Evolutionary conservation across 192 early-diverging fungal genomes (phyloP), one percentile per base, ranked within the genome.

Genomic region (Gryganskiella cystojenkinii): DNA sequence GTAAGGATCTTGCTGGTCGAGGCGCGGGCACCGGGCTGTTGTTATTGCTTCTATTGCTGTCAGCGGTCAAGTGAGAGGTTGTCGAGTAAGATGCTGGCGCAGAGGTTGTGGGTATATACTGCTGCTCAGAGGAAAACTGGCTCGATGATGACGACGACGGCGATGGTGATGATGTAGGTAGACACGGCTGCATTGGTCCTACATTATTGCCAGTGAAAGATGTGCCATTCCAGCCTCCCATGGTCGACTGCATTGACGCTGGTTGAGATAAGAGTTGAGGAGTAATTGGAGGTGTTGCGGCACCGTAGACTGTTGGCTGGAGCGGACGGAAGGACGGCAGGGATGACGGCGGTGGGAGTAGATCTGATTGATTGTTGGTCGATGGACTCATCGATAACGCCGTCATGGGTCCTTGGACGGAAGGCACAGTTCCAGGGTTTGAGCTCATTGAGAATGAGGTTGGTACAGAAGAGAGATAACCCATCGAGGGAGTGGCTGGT

Each of bases 251-350:
- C 27, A 22, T 37, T 55, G 28, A 55, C n/a, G 24, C 13, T 62
- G 10, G 68, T 9, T 40, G 17, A 42, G 27, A 56, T 25, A 5
- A 40, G 25, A 28, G 58, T 27, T 22, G 53, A 44, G 2, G 51
- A 35, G 19, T n/a, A n/a, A n/a, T n/a, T n/a, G 44, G 15, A 2
- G 66, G 25, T 7, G 46, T 14, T 3, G 35, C 3, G 35, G 65
- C 30, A 17, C 59, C 46, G 56, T 67, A 67, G 17, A 44, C 20
- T 2, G 72, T 76, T 10, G 72, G 72, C 27, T 67, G 59, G 31
- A 76, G 47, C 22, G 72, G 65, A 25, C 46, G 52, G 46, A 67
- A 76, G 0, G 70, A 71, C 8, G 70, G 42, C 34, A 71, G 70
- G 10, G 70, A 55, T 2, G 61, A 56, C 4, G 70, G 31, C 24